Conservation (phyloP, 306 rosid species). For the Vigna trinervia region DNA sequence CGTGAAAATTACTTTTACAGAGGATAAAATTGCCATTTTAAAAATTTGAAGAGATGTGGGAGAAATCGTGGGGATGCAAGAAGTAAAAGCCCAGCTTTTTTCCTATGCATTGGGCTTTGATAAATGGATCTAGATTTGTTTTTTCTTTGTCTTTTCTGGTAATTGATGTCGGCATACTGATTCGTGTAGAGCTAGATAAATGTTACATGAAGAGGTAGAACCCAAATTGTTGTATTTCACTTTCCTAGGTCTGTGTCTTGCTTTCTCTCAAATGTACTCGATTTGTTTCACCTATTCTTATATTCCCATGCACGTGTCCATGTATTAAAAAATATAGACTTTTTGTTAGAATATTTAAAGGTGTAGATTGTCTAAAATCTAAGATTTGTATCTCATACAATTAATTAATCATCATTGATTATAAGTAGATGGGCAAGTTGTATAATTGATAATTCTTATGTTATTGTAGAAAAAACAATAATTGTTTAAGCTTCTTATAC, state of each 20-base stretch:
- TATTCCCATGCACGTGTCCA: background rate
- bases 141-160: background rate
- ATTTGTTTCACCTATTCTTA: background rate
- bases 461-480: too few relatives aligned
- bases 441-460: too few relatives aligned
- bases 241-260: background rate
- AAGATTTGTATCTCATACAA: background rate
- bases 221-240: background rate
- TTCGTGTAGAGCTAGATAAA: background rate
- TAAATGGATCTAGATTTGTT: background rate
- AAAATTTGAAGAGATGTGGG: too few relatives aligned
- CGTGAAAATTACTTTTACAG: too few relatives aligned
- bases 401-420: background rate
- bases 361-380: background rate
- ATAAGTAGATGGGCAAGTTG: too few relatives aligned
- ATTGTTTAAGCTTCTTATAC: too few relatives aligned
- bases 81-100: too few relatives aligned
- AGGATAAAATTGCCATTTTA: too few relatives aligned
- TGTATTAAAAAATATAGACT: background rate
- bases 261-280: background rate
- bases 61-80: too few relatives aligned
- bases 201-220: background rate
- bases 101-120: background rate
- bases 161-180: background rate
- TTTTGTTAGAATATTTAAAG: too few relatives aligned